Evolutionary conservation across 2,329 filamentous ascomycete species (phyloP).

Genomic region (Sporothrix pallida): DNA sequence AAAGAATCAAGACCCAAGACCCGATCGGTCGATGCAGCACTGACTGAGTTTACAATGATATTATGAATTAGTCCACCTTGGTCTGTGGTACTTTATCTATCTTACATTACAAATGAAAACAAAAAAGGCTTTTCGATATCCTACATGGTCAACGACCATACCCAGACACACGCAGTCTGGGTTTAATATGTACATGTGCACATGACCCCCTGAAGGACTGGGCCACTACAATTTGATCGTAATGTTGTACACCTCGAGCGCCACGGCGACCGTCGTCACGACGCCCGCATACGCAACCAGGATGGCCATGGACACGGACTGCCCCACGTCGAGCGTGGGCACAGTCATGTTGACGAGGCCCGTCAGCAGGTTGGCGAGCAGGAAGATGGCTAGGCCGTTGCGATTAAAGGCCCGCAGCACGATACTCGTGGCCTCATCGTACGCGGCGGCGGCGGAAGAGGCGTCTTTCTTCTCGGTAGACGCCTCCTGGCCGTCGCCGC

Average conservation of each 20-base stretch:
- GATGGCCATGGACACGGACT: constrained; percentile 71
- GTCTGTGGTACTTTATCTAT: not conserved
- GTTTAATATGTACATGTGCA: not conserved
- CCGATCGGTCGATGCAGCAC: not conserved
- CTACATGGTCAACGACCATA: not conserved
- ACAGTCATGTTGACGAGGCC: constrained; percentile 87
- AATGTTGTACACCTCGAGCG: constrained; percentile 67
- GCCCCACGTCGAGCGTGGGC: constrained; percentile 75
- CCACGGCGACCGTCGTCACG: constrained; percentile 71
- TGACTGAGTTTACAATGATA: not conserved
- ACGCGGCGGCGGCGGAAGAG: constrained; percentile 69
- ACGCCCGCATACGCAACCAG: constrained; percentile 73
- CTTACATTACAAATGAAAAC: not conserved
- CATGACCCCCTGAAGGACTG: not conserved
- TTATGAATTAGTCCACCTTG: not conserved
- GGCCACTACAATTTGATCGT: constrained; percentile 70
- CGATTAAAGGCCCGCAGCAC: constrained; percentile 86
- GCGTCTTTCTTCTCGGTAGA: constrained; percentile 66
- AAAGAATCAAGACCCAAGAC: not conserved
- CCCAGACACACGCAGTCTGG: not conserved
- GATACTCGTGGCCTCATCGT: constrained; percentile 74
- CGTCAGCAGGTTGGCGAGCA: constrained; percentile 87
- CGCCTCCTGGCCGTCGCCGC: constrained; percentile 58
- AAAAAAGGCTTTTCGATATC: not conserved
- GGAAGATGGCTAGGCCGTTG: constrained; percentile 84